These are phyloP conservation scores for Plasmodium relictum DNA, from an alignment of 169 alveolate genomes.

Conservation along the genomic window DNA sequence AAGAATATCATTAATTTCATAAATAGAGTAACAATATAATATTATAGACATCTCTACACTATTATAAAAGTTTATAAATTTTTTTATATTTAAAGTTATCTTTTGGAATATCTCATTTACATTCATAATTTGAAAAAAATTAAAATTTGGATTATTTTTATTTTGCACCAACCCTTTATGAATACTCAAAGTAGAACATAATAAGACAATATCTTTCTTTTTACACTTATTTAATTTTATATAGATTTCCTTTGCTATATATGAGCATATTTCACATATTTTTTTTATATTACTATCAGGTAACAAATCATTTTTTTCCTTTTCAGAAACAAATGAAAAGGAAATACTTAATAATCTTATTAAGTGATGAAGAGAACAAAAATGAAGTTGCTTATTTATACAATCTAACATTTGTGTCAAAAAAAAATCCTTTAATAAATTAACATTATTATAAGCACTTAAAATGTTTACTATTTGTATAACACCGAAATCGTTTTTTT, in stretches of 20 bases:
- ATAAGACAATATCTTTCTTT: conserved; percentile 23
- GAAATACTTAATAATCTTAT: conserved; percentile 9
- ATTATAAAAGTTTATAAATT: conserved; percentile 1
- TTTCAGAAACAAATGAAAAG: not conserved
- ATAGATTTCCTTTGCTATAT: no score
- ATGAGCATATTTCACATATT: no score
- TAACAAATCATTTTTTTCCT: not conserved
- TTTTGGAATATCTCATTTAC: not conserved
- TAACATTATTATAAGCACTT: conserved; percentile 21
- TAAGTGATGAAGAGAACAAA: conserved; percentile 10
- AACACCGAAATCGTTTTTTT: conserved; percentile 10
- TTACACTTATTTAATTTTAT: conserved; percentile 19
- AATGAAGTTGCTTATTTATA: not conserved
- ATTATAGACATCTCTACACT: conserved; percentile 24
- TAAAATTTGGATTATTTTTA: not conserved
- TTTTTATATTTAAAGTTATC: conserved; percentile 8
- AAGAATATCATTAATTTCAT: conserved; percentile 11
- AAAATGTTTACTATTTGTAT: conserved; percentile 42
- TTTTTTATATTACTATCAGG: no score
- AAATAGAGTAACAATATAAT: conserved; percentile 40
- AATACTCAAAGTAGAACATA: conserved; percentile 8
- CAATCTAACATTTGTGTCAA: conserved; percentile 10
- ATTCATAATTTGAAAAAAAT: not conserved
- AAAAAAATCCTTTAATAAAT: not conserved
- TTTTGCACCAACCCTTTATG: conserved; percentile 3